Base-by-base conservation (phyloP, 2,329 filamentous ascomycete genomes). In the Calonectria hawksworthii region DNA sequence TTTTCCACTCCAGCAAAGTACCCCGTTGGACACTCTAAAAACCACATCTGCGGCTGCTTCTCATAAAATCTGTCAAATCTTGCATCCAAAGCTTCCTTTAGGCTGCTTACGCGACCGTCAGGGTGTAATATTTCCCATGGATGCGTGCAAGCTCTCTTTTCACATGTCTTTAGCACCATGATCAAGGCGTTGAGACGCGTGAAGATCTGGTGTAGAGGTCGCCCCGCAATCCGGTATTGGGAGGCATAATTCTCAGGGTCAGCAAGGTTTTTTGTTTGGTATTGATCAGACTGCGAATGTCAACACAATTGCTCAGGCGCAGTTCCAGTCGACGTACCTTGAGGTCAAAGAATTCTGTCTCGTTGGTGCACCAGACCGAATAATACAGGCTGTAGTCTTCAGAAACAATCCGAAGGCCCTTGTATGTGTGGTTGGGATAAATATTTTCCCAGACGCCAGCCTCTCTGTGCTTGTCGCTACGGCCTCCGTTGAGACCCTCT, bases 361-460 rank as follows among this genome's bases (percentile, higher is more conserved):
- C 79, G 52, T 87, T 87, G 4, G 83, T 88, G 78, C 89, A 91
- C 89, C 89, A 90, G 1, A 90, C 88, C 0, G 87, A 88, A 74
- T 92, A 92, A 75, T 89, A 89, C 4, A 91, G 78, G 73, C 86
- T 90, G 74, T 91, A 92, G 3, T 83, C 83, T 1, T 86, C 78
- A 0, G 85, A 83, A 1, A 88, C 82, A 1, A 91, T 77, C 2
- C 90, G 85, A 0, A 91, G 68, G 0, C 84, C 86, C 75, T 91
- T 91, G 82, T 91, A 91, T 0, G 89, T 91, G 78, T 91, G 91
- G 59, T 85, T 86, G 4, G 28, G 50, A 34, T 67, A 66, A 21
- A 41, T 26, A 47, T 71, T 71, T n/a, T 65, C 32, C 68, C 68
- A 71, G 3, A 36, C 38, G 6, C 68, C 68, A 7, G 68, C 68